A percentile compares a stretch with the other conserved stretches of the same genome.
phyloP scores from a whole-genome alignment of 2,329 filamentous ascomycete genomes.

The Clonostachys solani region DNA sequence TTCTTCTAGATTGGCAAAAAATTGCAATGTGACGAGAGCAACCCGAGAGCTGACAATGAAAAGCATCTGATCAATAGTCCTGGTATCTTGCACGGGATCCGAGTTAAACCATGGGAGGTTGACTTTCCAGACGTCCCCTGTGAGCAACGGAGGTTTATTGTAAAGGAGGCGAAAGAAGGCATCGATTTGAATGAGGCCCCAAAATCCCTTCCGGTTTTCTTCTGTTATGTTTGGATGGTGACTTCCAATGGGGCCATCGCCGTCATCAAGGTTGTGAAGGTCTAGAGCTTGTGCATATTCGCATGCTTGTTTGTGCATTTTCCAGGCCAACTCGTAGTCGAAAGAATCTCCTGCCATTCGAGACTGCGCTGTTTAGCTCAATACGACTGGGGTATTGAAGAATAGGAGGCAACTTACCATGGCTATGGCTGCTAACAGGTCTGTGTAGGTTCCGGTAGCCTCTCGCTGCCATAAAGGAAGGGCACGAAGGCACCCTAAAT shows the following conservation, averaged over 20 bases:
- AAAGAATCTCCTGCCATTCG: conserved; percentile 20
- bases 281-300: conserved; percentile 21
- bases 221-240: conserved; percentile 6
- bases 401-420: conserved; percentile 8
- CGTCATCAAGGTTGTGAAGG: conserved; percentile 20
- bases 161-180: conserved; percentile 21
- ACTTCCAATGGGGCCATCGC: conserved; percentile 7
- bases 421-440: conserved; percentile 20
- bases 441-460: conserved; percentile 19
- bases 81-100: background rate
- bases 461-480: conserved; percentile 20
- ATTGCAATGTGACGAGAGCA: conserved; percentile 19
- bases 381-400: background rate
- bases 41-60: conserved; percentile 19
- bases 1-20: conserved; percentile 19
- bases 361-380: background rate
- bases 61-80: conserved; percentile 2
- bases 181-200: conserved; percentile 24
- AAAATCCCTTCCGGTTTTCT: conserved; percentile 19
- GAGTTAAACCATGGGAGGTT: conserved; percentile 23
- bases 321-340: conserved; percentile 23
- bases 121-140: conserved; percentile 19
- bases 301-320: conserved; percentile 18
- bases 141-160: conserved; percentile 19
- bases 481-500: conserved; percentile 19